phyloP scores from a whole-genome alignment of 2,329 filamentous ascomycete species.

The Aspergillus viridinutans region DNA sequence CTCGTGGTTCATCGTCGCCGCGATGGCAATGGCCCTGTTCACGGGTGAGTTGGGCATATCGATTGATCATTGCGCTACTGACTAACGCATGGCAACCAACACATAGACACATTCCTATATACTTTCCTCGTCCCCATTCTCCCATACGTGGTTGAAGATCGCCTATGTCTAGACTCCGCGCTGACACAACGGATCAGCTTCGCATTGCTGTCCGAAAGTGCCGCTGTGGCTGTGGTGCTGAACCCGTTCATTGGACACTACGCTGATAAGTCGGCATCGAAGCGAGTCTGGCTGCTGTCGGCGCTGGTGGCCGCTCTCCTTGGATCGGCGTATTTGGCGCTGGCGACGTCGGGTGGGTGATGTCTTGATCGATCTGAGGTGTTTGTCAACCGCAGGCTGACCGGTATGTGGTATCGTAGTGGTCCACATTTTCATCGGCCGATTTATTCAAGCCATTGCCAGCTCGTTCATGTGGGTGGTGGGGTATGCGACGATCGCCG shows the following conservation, averaged over 20 bases:
- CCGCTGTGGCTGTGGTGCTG: slow-evolving; percentile 18
- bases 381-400: neutral
- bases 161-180: slow-evolving; percentile 19
- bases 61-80: neutral
- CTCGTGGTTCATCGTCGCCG: slow-evolving; percentile 17
- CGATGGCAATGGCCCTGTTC: slow-evolving; percentile 23
- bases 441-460: slow-evolving; percentile 24
- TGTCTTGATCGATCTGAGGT: neutral
- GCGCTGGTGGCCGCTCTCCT: slow-evolving; percentile 18
- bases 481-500: slow-evolving; percentile 25
- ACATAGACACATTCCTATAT: slow-evolving; percentile 26
- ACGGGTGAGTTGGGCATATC: slow-evolving; percentile 10
- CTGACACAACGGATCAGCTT: slow-evolving; percentile 24
- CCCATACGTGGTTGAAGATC: slow-evolving; percentile 23
- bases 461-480: slow-evolving; percentile 26
- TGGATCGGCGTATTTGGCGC: slow-evolving; percentile 17
- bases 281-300: slow-evolving; percentile 17
- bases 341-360: slow-evolving; percentile 20
- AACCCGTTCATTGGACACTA: slow-evolving; percentile 22
- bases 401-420: slow-evolving; percentile 6
- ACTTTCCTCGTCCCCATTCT: slow-evolving; percentile 30
- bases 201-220: slow-evolving; percentile 21
- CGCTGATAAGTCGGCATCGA: slow-evolving; percentile 16
- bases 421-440: slow-evolving; percentile 20
- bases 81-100: neutral